These are phyloP conservation scores for Calonectria leucothoes DNA, from an alignment of 2,329 filamentous ascomycete genomes.

Conservation along the genomic window DNA sequence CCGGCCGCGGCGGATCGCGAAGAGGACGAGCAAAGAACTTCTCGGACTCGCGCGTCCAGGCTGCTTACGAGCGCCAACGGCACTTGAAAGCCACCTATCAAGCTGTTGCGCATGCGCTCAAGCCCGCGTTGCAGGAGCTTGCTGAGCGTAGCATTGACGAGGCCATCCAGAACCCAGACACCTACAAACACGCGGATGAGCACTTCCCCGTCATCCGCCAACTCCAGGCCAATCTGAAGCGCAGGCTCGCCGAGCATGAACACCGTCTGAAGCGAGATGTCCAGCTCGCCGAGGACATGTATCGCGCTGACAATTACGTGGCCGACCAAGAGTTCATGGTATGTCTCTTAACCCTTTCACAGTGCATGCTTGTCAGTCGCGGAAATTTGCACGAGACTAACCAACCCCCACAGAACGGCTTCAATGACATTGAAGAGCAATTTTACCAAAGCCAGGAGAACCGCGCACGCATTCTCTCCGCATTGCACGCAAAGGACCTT, in stretches of 20 bases:
- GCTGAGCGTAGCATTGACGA: conserved; percentile 69
- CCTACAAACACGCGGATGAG: conserved; percentile 65
- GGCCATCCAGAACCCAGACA: conserved; percentile 64
- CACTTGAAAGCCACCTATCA: conserved; percentile 74
- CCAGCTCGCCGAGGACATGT: conserved; percentile 53
- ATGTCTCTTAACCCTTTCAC: conserved; percentile 40
- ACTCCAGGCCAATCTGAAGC: conserved; percentile 53
- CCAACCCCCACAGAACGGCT: conserved; percentile 47
- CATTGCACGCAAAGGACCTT: conserved; percentile 56
- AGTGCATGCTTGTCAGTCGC: conserved; percentile 30
- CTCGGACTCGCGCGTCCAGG: conserved; percentile 64
- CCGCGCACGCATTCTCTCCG: conserved; percentile 58
- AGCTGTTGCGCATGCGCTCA: conserved; percentile 71
- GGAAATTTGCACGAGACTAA: conserved; percentile 37
- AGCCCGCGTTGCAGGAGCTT: conserved; percentile 73
- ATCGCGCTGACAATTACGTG: conserved; percentile 47
- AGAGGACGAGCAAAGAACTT: conserved; percentile 68
- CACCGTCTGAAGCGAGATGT: conserved; percentile 49
- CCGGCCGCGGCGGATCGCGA: conserved; percentile 52
- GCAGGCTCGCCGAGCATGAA: conserved; percentile 46
- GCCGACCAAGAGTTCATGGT: conserved; percentile 52
- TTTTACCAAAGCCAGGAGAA: conserved; percentile 60
- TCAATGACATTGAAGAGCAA: conserved; percentile 52
- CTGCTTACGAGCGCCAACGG: conserved; percentile 71
- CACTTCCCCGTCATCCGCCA: conserved; percentile 63